These are phyloP conservation scores for Leptoxyphium fumago DNA, from an alignment of 2,329 filamentous ascomycete genomes.

Conservation along the genomic window DNA sequence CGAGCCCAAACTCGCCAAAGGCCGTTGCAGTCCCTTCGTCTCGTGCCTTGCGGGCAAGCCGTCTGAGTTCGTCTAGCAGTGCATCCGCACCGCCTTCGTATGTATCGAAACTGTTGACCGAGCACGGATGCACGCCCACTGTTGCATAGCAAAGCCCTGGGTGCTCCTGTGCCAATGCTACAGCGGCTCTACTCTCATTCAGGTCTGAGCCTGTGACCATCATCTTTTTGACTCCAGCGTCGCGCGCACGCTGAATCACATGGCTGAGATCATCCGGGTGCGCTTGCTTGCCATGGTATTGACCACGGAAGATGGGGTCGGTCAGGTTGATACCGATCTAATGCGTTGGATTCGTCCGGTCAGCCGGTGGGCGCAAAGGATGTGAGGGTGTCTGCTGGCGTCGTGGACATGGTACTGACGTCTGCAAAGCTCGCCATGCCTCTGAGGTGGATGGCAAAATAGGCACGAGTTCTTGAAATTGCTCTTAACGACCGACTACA, in stretches of 20 bases:
- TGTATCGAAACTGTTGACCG: constrained; percentile 60
- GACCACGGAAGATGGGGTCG: constrained; percentile 75
- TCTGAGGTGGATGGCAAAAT: not conserved
- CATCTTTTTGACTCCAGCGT: constrained; percentile 73
- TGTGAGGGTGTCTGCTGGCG: too few relatives aligned
- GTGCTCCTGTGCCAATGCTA: constrained; percentile 58
- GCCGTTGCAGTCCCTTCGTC: constrained; percentile 50
- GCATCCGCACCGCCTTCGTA: constrained; percentile 42
- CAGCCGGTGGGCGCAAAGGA: not conserved
- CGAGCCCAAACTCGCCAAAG: constrained; percentile 88
- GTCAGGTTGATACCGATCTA: constrained; percentile 89
- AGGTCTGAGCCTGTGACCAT: constrained; percentile 90
- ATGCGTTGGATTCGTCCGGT: not conserved
- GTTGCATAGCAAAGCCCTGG: constrained; percentile 76
- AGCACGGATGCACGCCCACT: constrained; percentile 87
- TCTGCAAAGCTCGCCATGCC: not conserved
- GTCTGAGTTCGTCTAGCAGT: constrained; percentile 44
- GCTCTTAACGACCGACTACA: too few relatives aligned
- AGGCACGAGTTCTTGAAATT: too few relatives aligned
- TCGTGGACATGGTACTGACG: not conserved
- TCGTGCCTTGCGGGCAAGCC: constrained; percentile 48
- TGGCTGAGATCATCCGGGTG: constrained; percentile 61
- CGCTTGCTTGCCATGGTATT: constrained; percentile 64
- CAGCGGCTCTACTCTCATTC: constrained; percentile 57
- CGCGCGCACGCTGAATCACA: constrained; percentile 62